Base-by-base conservation (phyloP, 129 eudicot genomes). In the Flaveria trinervia region DNA sequence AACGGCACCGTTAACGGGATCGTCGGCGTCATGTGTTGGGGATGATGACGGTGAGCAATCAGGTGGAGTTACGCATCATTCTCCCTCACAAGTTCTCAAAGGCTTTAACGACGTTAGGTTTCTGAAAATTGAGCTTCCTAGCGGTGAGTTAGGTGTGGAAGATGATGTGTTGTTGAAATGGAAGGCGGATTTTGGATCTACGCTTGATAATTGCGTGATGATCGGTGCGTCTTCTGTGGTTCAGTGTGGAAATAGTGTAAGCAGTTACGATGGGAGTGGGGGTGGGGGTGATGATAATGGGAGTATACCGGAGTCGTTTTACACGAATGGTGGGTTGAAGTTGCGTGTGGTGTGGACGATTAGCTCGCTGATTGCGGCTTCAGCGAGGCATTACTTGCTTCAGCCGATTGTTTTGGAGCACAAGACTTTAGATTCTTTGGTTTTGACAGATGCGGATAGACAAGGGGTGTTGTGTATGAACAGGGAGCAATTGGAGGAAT, bases 381-480 rank as follows among this genome's bases (percentile, higher is more conserved):
- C 96, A 3, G 94, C 93, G 0, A 79, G 98, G 54, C 96, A 92
- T 61, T 93, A 85, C 65, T 77, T 93, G 75, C 88, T 93, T 74
- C 95, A 87, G 78, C 91, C 88, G 10, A 90, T 93, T 33, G 87
- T 93, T 48, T 77, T 86, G 0, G 98, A 93, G 82, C 98, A 93
- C 15, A 87, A 82, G 81, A 88, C 91, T 4, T 28, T 92, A 77
- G 88, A 84, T 70, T 84, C 67, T 12, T 57, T 92, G 84, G 87
- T 86, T 30, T 80, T 90, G 78, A 84, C 89, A 0, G 96, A 92
- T 89, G 87, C 85, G 0, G 98, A 65, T 83, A 94, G 93, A 60
- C 98, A 94, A 67, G 98, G 98, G 9, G 93, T 94, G 45, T 69
- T 94, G 78, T 84, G 89, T 50, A 94, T 94, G 98, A 91, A 94